phyloP scores from a whole-genome alignment of 2,329 filamentous ascomycete genomes.

The Clarireedia hainanense region DNA sequence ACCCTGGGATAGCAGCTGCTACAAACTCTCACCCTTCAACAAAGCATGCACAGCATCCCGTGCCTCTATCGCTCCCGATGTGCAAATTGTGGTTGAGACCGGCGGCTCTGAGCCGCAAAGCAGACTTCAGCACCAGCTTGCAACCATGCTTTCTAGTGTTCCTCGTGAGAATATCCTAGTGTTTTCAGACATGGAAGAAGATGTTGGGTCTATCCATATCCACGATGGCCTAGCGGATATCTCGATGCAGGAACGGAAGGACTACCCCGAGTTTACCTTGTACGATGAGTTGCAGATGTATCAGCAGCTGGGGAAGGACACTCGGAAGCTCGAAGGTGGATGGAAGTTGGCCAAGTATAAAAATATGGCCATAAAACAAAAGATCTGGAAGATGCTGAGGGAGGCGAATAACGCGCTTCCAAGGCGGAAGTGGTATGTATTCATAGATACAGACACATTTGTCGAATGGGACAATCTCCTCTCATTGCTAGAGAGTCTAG shows the following conservation, averaged over 20 bases:
- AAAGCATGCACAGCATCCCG: constrained; percentile 6
- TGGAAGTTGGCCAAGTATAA: constrained; percentile 14
- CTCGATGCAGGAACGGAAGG: constrained; percentile 1
- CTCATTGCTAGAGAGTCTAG: constrained; percentile 8
- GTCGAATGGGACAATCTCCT: constrained; percentile 15
- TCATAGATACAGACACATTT: constrained; percentile 17
- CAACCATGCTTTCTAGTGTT: constrained; percentile 8
- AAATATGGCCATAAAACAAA: constrained; percentile 14
- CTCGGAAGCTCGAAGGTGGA: constrained; percentile 9
- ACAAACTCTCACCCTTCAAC: constrained; percentile 5
- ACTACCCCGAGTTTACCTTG: neutral
- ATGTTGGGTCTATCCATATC: constrained; percentile 5
- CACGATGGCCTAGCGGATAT: constrained; percentile 11
- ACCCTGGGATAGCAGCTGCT: constrained; percentile 8
- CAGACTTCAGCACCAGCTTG: constrained; percentile 9
- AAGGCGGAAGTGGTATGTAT: constrained; percentile 12
- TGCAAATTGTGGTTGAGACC: constrained; percentile 12
- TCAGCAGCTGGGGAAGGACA: constrained; percentile 10
- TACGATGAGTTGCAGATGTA: neutral
- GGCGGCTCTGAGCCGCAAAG: constrained; percentile 12
- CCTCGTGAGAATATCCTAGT: constrained; percentile 12
- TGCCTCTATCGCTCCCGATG: constrained; percentile 6
- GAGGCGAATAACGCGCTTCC: neutral
- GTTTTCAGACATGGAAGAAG: constrained; percentile 14
- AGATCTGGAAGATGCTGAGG: constrained; percentile 10